Evolutionary conservation across 2,329 filamentous ascomycete genomes (phyloP).

Genomic region (Penicillium sp.): DNA sequence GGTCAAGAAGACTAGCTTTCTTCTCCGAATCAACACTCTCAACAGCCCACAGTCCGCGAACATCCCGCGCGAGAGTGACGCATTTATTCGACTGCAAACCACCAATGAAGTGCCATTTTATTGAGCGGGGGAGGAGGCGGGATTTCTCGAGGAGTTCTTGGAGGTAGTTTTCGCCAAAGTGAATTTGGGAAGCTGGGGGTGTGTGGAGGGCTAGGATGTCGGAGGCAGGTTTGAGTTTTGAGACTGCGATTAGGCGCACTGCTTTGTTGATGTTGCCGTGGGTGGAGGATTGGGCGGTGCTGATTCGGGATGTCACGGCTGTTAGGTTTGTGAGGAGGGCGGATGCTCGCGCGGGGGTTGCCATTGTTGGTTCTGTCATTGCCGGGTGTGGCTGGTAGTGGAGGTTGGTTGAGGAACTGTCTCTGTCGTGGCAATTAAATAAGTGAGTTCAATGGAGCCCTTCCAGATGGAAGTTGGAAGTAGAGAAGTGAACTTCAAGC

Average conservation of each 20-base stretch:
- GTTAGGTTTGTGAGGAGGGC: conserved; percentile 66
- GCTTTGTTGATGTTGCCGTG: conserved; percentile 24
- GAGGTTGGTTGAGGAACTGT: conserved; percentile 3
- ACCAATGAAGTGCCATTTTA: conserved; percentile 97
- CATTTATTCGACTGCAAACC: conserved; percentile 93
- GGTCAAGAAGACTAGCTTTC: conserved; percentile 82
- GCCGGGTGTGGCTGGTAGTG: conserved; percentile 16
- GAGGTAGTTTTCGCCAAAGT: conserved; percentile 97
- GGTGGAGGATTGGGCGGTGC: conserved; percentile 49
- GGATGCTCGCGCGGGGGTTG: conserved; percentile 62
- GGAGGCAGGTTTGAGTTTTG: conserved; percentile 90
- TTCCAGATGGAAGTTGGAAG: too few species aligned
- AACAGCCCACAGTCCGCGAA: conserved; percentile 88
- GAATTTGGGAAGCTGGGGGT: conserved; percentile 61
- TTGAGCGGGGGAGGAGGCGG: conserved; percentile 69
- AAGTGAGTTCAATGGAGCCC: too few species aligned
- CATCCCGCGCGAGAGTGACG: conserved; percentile 77
- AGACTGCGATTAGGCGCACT: conserved; percentile 83
- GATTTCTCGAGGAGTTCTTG: conserved; percentile 90
- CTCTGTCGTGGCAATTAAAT: background rate
- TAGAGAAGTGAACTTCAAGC: too few species aligned
- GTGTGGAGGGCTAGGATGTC: conserved; percentile 86
- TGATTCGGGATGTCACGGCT: conserved; percentile 63
- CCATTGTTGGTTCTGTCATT: conserved; percentile 49
- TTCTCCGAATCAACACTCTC: conserved; percentile 87